Evolutionary conservation across 2,329 filamentous ascomycete species (phyloP).

Genomic region (Trichoderma guizhouense): DNA sequence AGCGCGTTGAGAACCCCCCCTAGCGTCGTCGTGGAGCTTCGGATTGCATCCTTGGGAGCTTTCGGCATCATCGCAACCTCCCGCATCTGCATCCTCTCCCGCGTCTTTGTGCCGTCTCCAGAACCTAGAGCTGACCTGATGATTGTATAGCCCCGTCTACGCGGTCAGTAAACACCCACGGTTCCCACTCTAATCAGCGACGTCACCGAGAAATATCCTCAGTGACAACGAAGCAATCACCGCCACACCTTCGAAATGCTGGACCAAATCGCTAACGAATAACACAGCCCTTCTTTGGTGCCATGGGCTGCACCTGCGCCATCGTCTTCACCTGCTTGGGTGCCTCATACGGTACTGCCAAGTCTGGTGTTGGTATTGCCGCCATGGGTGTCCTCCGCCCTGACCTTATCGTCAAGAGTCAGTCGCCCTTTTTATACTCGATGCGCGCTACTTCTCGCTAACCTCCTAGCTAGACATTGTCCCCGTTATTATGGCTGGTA

Average conservation of each 20-base stretch:
- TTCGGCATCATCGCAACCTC: constrained; percentile 16
- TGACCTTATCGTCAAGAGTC: constrained; percentile 41
- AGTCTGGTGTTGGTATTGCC: constrained; percentile 43
- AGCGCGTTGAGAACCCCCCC: constrained; percentile 18
- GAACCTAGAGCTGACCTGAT: constrained; percentile 10
- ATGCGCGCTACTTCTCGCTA: background rate
- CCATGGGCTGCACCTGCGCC: constrained; percentile 41
- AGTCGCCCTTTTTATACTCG: background rate
- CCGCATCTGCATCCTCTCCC: background rate
- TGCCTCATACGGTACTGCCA: constrained; percentile 44
- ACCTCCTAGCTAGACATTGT: constrained; percentile 72
- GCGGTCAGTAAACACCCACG: constrained; percentile 17
- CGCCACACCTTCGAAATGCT: background rate
- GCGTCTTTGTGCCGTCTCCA: background rate
- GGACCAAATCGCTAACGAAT: constrained; percentile 1
- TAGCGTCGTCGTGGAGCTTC: constrained; percentile 14
- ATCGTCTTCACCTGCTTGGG: constrained; percentile 53
- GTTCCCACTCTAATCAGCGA: constrained; percentile 5
- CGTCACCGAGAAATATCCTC: constrained; percentile 15
- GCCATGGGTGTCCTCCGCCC: constrained; percentile 43
- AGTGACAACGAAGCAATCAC: background rate
- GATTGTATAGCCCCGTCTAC: constrained; percentile 19
- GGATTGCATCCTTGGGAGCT: constrained; percentile 17
- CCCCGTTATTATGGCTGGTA: constrained; percentile 99
- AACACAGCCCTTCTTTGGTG: constrained; percentile 40